Conservation (phyloP, 306 rosid species). For the Albizia julibrissin region DNA sequence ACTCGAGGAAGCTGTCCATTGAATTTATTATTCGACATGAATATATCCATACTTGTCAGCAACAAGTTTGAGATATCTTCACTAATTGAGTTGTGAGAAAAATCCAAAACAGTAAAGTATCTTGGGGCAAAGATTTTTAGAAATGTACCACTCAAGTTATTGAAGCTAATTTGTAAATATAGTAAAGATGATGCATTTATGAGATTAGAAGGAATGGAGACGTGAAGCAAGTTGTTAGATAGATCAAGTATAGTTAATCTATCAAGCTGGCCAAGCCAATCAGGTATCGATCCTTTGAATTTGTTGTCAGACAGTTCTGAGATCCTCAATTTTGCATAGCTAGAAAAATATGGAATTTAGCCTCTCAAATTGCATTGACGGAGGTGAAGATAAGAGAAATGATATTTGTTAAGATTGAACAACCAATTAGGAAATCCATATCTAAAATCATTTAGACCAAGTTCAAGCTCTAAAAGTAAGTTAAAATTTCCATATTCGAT, state of each 20-base stretch:
- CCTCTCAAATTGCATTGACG: not conserved
- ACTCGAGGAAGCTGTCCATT: not conserved
- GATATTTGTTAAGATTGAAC: not conserved
- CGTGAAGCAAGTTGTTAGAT: no score
- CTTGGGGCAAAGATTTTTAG: not conserved
- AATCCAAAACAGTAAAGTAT: no score
- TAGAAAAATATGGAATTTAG: not conserved
- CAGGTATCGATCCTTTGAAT: not conserved
- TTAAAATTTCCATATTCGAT: not conserved
- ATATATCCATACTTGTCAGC: no score
- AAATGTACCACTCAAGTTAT: no score
- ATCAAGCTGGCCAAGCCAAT: not conserved
- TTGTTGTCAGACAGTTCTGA: not conserved
- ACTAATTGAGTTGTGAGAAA: not conserved
- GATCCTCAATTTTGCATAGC: not conserved
- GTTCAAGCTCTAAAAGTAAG: not conserved
- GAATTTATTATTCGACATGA: not conserved
- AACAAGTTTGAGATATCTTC: no score
- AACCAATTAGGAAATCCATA: not conserved
- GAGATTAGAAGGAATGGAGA: not conserved
- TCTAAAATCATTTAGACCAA: not conserved
- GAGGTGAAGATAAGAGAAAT: not conserved
- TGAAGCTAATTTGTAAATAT: no score
- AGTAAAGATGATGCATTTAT: not conserved
- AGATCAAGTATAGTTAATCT: fast-evolving